Percentiles rank a stretch among this genome's conserved stretches.
Evolutionary conservation across 352 stramenopile genomes (phyloP).

Genomic region (Pythium brassicae): DNA sequence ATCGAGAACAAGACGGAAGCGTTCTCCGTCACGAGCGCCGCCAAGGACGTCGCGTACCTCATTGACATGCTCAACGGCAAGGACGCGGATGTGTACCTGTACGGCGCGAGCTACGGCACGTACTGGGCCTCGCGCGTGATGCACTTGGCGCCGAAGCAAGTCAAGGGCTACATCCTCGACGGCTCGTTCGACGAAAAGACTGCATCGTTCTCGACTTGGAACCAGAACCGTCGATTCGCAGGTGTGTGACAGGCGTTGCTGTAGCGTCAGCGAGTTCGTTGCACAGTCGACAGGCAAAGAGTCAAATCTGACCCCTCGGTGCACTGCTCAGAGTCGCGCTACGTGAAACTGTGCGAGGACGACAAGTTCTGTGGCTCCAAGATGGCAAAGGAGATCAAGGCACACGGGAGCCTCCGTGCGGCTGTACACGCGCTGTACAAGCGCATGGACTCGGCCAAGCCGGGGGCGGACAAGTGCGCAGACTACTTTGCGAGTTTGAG

Average conservation of each 20-base stretch:
- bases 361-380: constrained; percentile 8
- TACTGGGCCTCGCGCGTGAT: constrained; percentile 18
- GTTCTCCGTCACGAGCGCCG: constrained; percentile 48
- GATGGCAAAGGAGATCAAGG: constrained; percentile 6
- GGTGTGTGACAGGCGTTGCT: background rate
- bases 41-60: constrained; percentile 11
- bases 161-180: constrained; percentile 25
- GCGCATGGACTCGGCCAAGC: background rate
- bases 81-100: constrained; percentile 13
- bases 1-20: constrained; percentile 60
- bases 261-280: background rate
- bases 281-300: constrained; percentile 1
- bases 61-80: constrained; percentile 3
- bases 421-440: constrained; percentile 6
- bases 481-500: constrained; percentile 2
- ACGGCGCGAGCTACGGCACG: constrained; percentile 26
- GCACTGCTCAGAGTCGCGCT: constrained; percentile 1
- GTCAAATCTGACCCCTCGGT: constrained; percentile 1
- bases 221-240: constrained; percentile 2
- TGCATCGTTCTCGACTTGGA: constrained; percentile 8
- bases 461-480: constrained; percentile 1
- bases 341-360: constrained; percentile 2
- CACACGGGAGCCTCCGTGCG: background rate
- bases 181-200: constrained; percentile 11
- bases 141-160: constrained; percentile 17